phyloP scores from a whole-genome alignment of 2,329 filamentous ascomycete genomes.

The Aspergillus sojae region DNA sequence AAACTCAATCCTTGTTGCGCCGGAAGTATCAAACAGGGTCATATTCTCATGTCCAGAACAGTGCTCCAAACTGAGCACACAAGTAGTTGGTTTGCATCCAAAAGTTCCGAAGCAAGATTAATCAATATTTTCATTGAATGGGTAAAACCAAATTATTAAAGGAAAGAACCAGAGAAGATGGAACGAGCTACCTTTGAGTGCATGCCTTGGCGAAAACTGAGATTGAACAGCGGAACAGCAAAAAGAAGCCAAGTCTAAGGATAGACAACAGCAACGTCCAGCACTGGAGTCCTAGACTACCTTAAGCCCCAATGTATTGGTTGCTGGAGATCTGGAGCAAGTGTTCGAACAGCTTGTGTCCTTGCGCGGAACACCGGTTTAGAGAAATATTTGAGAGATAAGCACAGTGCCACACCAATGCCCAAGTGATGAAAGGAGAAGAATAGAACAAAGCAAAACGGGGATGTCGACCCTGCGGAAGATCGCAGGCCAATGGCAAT shows the following conservation, averaged over 20 bases:
- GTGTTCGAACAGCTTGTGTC: background rate
- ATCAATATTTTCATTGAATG: conserved; percentile 13
- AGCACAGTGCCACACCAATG: conserved; percentile 1
- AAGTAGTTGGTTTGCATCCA: background rate
- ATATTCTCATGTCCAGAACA: background rate
- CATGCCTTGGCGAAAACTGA: background rate
- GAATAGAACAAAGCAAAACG: background rate
- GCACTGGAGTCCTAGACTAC: background rate
- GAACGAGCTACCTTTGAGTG: background rate
- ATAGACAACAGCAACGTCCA: background rate
- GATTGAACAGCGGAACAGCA: background rate
- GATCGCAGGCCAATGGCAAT: background rate
- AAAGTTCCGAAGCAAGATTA: conserved; percentile 6
- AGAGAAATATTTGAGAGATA: background rate
- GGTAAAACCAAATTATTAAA: background rate
- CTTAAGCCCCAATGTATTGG: background rate
- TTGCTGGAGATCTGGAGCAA: background rate
- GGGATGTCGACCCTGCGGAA: background rate
- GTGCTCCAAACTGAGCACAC: background rate
- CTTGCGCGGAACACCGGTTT: background rate
- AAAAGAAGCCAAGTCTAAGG: background rate
- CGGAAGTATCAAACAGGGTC: background rate
- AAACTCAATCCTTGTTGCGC: background rate
- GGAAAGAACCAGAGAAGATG: background rate
- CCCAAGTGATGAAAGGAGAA: conserved; percentile 8